These are phyloP conservation scores for Phytophthora pinifolia DNA, from an alignment of 352 stramenopile species.

Conservation along the genomic window DNA sequence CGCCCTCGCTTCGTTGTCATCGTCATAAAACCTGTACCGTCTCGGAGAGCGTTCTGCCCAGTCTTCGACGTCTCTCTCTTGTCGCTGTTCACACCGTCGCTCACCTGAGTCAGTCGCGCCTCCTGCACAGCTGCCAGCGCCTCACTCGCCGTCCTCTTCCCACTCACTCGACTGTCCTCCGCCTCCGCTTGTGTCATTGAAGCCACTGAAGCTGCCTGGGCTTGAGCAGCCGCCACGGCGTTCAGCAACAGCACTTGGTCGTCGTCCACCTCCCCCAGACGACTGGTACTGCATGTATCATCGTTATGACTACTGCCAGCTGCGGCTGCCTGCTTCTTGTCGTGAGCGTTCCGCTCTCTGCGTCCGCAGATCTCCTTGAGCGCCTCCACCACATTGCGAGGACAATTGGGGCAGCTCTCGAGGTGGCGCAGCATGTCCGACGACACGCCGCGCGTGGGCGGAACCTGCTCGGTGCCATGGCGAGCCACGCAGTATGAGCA, in stretches of 20 bases:
- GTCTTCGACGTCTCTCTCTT: slow-evolving; percentile 7
- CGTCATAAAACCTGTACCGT: slow-evolving; percentile 4
- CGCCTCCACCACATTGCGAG: slow-evolving; percentile 57
- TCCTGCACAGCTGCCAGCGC: slow-evolving; percentile 7
- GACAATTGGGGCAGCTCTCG: slow-evolving; percentile 70
- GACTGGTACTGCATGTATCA: background rate
- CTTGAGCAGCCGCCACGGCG: slow-evolving; percentile 1
- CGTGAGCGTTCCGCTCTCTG: slow-evolving; percentile 35
- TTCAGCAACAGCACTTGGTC: slow-evolving; percentile 33
- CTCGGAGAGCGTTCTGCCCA: slow-evolving; percentile 10
- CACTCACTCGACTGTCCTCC: background rate
- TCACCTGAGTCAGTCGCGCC: slow-evolving; percentile 8
- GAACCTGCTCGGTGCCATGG: slow-evolving; percentile 52
- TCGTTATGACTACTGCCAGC: background rate
- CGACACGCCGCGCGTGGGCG: slow-evolving; percentile 74
- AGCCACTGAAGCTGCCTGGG: background rate
- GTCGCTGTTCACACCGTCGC: background rate
- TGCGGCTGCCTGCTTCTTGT: slow-evolving; percentile 21
- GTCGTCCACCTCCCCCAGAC: slow-evolving; percentile 9
- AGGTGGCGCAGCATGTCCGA: slow-evolving; percentile 82
- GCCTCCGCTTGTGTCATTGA: background rate
- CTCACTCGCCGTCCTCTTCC: slow-evolving; percentile 26
- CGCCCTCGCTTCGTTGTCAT: slow-evolving; percentile 19
- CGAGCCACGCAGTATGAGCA: slow-evolving; percentile 77
- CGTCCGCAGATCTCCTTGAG: slow-evolving; percentile 60